These are phyloP conservation scores for Ustilaginoidea virens DNA, from an alignment of 2,329 filamentous ascomycete species.

Conservation along the genomic window DNA sequence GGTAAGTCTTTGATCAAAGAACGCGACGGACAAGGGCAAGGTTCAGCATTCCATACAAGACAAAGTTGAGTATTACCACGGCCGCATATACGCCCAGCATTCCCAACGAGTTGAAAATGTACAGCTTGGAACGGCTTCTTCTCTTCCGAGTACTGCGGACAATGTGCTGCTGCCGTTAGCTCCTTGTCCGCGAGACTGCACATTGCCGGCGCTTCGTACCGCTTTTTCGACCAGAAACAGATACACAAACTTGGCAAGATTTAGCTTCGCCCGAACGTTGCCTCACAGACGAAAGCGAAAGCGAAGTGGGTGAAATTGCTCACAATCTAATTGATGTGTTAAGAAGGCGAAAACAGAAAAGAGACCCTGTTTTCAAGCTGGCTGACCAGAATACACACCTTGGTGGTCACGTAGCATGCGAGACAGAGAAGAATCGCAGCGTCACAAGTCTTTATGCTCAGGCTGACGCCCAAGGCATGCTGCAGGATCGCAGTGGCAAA, in stretches of 20 bases:
- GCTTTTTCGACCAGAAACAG: slow-evolving; percentile 50
- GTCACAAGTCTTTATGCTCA: slow-evolving; percentile 33
- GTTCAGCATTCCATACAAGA: too few species aligned
- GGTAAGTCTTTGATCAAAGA: background rate
- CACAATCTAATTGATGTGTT: slow-evolving; percentile 22
- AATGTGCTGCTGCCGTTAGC: slow-evolving; percentile 40
- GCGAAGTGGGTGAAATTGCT: too few species aligned
- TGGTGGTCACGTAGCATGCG: slow-evolving; percentile 46
- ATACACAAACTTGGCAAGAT: slow-evolving; percentile 34
- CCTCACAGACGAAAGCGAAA: too few species aligned
- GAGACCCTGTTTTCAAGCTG: too few species aligned
- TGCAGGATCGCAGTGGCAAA: slow-evolving; percentile 40
- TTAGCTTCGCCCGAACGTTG: too few species aligned
- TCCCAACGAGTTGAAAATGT: slow-evolving; percentile 44
- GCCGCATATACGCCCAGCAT: slow-evolving; percentile 31
- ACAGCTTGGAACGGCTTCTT: slow-evolving; percentile 40
- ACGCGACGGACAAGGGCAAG: too few species aligned
- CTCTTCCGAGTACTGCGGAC: slow-evolving; percentile 35
- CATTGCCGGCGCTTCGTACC: too few species aligned
- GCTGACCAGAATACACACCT: slow-evolving; percentile 24
- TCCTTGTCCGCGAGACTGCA: too few species aligned
- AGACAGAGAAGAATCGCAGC: slow-evolving; percentile 45
- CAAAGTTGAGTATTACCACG: slow-evolving; percentile 41
- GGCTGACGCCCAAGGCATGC: slow-evolving; percentile 40
- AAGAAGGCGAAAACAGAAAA: too few species aligned